These are phyloP conservation scores for Endoconidiophora laricicola DNA, from an alignment of 2,329 filamentous ascomycete genomes.

Conservation along the genomic window DNA sequence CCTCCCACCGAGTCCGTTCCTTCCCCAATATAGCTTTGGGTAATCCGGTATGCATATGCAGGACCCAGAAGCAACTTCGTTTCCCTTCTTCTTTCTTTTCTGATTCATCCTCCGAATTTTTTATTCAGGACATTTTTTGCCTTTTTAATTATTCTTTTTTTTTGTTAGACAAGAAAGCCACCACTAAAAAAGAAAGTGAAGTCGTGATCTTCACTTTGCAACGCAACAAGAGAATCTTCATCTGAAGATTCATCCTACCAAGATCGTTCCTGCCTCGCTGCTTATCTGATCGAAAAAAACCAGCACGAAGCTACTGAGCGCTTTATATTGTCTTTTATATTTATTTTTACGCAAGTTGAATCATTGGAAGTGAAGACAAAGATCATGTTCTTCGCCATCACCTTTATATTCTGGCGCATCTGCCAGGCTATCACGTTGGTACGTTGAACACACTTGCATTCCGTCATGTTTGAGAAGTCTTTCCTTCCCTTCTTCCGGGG, in stretches of 20 bases:
- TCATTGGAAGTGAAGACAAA: conserved; percentile 3
- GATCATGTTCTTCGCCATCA: conserved; percentile 44
- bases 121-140: too few relatives aligned
- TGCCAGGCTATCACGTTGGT: conserved; percentile 47
- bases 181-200: too few relatives aligned
- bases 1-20: background rate
- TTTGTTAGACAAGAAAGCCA: too few relatives aligned
- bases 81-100: background rate
- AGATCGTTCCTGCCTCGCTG: background rate
- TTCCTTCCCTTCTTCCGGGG: background rate
- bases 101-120: background rate
- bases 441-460: conserved; percentile 17
- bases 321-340: too few relatives aligned
- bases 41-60: background rate
- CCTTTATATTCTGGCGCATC: conserved; percentile 47
- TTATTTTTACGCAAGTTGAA: too few relatives aligned
- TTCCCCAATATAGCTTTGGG: background rate
- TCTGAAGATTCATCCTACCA: too few relatives aligned
- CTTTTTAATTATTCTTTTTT: too few relatives aligned
- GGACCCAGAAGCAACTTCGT: background rate
- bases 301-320: too few relatives aligned
- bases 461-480: too few relatives aligned
- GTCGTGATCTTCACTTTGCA: too few relatives aligned
- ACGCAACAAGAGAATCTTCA: too few relatives aligned
- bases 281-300: background rate